A percentile compares a stretch with the other conserved stretches of the same genome.
Evolutionary conservation across 1,139 yeast genomes (phyloP).

Genomic region (Blastobotrys serpentis): DNA sequence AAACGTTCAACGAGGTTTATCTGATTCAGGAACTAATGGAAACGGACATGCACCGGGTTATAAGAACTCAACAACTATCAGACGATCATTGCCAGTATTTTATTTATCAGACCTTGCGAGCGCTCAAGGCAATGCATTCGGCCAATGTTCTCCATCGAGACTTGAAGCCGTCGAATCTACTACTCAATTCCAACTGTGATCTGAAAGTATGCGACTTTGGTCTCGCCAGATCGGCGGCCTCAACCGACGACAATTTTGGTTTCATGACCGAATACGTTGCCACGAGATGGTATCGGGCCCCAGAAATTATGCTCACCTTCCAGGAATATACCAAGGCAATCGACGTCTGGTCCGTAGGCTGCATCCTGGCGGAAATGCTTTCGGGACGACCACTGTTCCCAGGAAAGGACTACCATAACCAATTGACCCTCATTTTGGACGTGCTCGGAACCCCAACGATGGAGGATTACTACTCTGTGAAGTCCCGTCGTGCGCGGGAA

Average conservation of each 20-base stretch:
- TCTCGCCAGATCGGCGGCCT: conserved; percentile 64
- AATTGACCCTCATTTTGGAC: conserved; percentile 80
- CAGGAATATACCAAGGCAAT: conserved; percentile 94
- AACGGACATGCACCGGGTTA: conserved; percentile 88
- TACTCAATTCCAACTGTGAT: conserved; percentile 90
- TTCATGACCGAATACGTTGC: conserved; percentile 96
- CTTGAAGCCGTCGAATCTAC: conserved; percentile 83
- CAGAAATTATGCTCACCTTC: conserved; percentile 77
- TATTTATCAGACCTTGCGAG: conserved; percentile 85
- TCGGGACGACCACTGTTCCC: conserved; percentile 87
- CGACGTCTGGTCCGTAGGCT: conserved; percentile 96
- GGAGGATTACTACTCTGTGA: conserved; percentile 78
- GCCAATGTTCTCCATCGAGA: conserved; percentile 93
- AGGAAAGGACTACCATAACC: conserved; percentile 92
- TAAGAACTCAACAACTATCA: conserved; percentile 75
- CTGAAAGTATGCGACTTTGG: conserved; percentile 95
- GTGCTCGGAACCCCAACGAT: conserved; percentile 85
- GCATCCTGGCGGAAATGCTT: conserved; percentile 91
- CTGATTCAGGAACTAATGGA: conserved; percentile 95
- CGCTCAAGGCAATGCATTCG: conserved; percentile 84
- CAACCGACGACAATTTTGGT: conserved; percentile 61
- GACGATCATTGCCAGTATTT: conserved; percentile 96
- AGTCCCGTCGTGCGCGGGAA: conserved; percentile 81
- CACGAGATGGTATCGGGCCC: conserved; percentile 58
- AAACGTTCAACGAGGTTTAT: conserved; percentile 80